Evolutionary conservation across 345 rosid species (phyloP).

Genomic region (Acer campestre): DNA sequence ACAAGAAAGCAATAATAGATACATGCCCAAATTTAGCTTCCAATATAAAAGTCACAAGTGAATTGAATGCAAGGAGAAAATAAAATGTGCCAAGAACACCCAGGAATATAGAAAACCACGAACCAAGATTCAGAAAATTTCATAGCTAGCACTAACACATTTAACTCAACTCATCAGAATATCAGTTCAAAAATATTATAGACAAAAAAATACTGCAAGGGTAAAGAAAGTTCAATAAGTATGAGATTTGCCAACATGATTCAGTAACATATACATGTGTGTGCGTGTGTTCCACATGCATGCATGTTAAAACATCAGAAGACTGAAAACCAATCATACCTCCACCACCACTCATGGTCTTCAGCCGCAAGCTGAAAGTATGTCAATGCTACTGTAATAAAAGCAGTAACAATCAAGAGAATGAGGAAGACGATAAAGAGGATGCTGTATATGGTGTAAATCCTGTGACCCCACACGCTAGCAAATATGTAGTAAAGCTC

Average conservation of each 20-base stretch:
- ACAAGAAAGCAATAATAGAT: too few species aligned
- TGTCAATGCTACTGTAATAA: constrained; percentile 55
- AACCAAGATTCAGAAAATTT: background rate
- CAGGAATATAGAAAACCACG: background rate
- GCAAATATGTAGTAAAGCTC: constrained; percentile 62
- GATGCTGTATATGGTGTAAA: constrained; percentile 56
- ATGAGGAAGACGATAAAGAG: constrained; percentile 58
- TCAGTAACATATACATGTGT: background rate
- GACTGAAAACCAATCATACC: constrained; percentile 29
- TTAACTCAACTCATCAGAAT: background rate
- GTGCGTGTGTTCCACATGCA: background rate
- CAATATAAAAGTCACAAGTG: too few species aligned
- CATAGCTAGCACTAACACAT: background rate
- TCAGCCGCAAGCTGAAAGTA: constrained; percentile 61
- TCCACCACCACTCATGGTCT: constrained; percentile 65
- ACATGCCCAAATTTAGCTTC: too few species aligned
- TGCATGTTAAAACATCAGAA: background rate
- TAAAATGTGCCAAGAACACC: too few species aligned
- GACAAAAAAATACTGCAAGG: background rate
- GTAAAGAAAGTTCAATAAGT: background rate
- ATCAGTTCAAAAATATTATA: background rate
- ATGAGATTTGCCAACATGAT: background rate
- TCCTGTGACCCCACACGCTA: constrained; percentile 63
- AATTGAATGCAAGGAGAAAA: too few species aligned
- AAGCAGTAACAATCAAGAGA: constrained; percentile 53